Evolutionary conservation across 176 grass and related monocot species (phyloP), one percentile per base, ranked within the genome.

Genomic region (Leersia perrieri): DNA sequence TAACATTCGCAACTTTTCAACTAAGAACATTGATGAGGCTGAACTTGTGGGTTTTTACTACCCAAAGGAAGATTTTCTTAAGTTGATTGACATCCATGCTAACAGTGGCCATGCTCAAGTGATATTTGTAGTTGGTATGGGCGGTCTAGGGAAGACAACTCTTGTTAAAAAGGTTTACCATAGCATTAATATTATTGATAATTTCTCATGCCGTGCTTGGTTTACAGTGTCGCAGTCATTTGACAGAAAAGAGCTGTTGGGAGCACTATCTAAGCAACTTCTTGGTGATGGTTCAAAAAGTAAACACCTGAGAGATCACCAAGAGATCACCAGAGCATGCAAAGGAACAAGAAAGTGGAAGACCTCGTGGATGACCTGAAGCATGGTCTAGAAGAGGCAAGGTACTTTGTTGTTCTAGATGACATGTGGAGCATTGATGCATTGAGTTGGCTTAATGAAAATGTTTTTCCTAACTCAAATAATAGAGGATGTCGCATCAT

Each of bases 371-470:
- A 22, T 2, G 14, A 10, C 0, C 39, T 79, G 11, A 51, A 0
- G 0, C 0, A 25, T 3, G 27, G 0, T 18, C 9, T 79, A 0
- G 0, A 1, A 0, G 6, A 67, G 0, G 34, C 25, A 7, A 80
- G 65, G 66, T 85, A 78, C 25, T 33, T 85, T 23, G 4, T 85
- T 70, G 39, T 85, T 63, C 51, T 85, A 64, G 83, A 85, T 64
- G 83, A 85, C 11, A 20, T 78, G 5, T 78, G 83, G 83, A 13
- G 0, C n/a, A 66, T 15, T 0, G 0, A 61, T 18, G 75, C 5
- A 1, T 73, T 39, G 77, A 3, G 35, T 0, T 15, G 34, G 34
- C 34, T 35, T 35, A 35, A 35, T 35, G 34, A 35, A 35, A 3
- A 35, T 35, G 34, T 35, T 35, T 35, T 35, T 35, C 34, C 34